Evolutionary conservation across 805 yeast species (phyloP).

Genomic region (Wickerhamomyces queroliae): DNA sequence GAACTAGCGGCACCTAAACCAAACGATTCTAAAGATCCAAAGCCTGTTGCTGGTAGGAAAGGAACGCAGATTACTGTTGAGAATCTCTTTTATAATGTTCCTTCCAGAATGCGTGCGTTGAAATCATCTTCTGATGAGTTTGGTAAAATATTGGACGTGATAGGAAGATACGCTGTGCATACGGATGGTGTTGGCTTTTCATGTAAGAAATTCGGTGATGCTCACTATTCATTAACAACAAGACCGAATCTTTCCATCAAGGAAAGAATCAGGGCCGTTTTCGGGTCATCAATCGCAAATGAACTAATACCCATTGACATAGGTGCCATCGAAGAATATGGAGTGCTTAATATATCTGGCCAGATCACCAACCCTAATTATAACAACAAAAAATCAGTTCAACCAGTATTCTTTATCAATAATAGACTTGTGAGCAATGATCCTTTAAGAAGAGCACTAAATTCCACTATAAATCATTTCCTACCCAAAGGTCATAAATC

Average conservation of each 20-base stretch:
- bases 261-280: constrained; percentile 71
- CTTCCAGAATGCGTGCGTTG: constrained; percentile 67
- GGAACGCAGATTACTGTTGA: constrained; percentile 87
- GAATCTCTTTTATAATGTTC: constrained; percentile 84
- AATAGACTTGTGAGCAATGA: constrained; percentile 79
- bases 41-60: constrained; percentile 76
- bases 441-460: constrained; percentile 65
- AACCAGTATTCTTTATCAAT: constrained; percentile 81
- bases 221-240: constrained; percentile 59
- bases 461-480: constrained; percentile 36
- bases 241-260: constrained; percentile 41
- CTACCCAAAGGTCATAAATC: constrained; percentile 77
- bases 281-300: constrained; percentile 62
- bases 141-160: constrained; percentile 70
- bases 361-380: constrained; percentile 68
- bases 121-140: constrained; percentile 69
- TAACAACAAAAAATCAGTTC: constrained; percentile 54
- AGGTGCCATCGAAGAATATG: constrained; percentile 29
- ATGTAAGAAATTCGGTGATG: constrained; percentile 75
- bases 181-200: constrained; percentile 63
- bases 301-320: constrained; percentile 49
- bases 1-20: constrained; percentile 40
- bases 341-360: constrained; percentile 51
- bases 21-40: constrained; percentile 39
- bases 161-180: constrained; percentile 80